phyloP scores from a whole-genome alignment of 352 stramenopile species.

The Globisporangium polare region DNA sequence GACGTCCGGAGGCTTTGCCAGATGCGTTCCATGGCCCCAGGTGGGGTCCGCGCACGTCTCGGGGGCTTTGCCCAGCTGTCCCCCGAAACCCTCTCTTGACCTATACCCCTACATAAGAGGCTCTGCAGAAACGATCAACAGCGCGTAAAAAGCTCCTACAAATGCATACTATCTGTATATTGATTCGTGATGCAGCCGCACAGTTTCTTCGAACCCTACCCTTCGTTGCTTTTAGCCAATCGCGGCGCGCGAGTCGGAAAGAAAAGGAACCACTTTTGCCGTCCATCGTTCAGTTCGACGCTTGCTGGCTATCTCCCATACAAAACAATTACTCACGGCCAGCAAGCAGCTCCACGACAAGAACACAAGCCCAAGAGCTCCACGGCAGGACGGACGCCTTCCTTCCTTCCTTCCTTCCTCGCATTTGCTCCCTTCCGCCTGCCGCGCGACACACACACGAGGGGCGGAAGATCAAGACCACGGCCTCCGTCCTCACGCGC shows the following conservation, averaged over 20 bases:
- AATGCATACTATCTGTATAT: neutral
- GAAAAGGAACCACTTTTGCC: neutral
- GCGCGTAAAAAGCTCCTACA: neutral
- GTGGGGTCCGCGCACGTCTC: neutral
- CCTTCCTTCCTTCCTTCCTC: neutral
- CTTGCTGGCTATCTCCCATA: constrained; percentile 11
- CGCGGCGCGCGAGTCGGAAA: constrained; percentile 6
- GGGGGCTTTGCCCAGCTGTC: neutral
- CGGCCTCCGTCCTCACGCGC: neutral
- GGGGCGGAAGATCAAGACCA: neutral
- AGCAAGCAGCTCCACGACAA: neutral
- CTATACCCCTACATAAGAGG: neutral
- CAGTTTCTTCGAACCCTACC: neutral
- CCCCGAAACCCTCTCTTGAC: neutral
- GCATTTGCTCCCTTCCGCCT: constrained; percentile 4
- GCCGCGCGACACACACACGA: neutral
- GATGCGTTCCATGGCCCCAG: neutral
- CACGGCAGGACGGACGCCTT: neutral
- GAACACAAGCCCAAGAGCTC: neutral
- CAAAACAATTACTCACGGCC: constrained; percentile 5
- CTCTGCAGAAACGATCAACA: neutral
- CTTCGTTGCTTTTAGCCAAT: neutral
- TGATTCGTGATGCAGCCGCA: neutral
- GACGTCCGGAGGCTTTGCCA: neutral
- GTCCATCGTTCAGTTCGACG: neutral